Evolutionary conservation across 1,139 yeast genomes (phyloP), one percentile per base, ranked within the genome.

Genomic region (Groenewaldozyma sp.): DNA sequence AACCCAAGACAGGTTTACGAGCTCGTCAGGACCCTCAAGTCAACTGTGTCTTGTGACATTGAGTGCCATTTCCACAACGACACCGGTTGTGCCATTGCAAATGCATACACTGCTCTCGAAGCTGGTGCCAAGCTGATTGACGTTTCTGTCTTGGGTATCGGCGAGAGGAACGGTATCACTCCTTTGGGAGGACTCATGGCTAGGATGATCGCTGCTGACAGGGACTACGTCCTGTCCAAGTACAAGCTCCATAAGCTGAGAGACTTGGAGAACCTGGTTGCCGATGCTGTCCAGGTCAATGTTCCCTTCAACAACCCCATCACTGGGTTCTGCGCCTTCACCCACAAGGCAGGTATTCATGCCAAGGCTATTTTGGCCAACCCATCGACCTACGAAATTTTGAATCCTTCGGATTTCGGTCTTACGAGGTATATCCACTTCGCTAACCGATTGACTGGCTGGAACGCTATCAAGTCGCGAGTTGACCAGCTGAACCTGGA

Each of bases 51-150:
- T 29, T 91, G 98, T 71, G 97, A 91, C 62, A 88, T 91, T 56
- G 98, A 91, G 68, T 86, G 96, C 64, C 98, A 91, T 67, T 91
- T 91, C 86, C 98, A 91, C 70, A 86, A 91, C 63, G 98, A 91
- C 64, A 91, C 98, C 34, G 98, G 98, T 45, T 88, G 97, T 71
- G 97, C 98, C 52, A 84, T 91, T 68, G 96, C 97, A 47, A 91
- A 91, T 62, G 95, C 98, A 36, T 91, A 91, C 73, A 84, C 96
- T 47, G 97, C 97, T 14, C 74, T 91, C 56, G 98, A 91, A 68
- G 98, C 93, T 40, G 98, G 98, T 59, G 98, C 98, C 50, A 80
- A 78, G 60, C 75, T 88, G 59, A 86, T 91, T 55, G 98, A 91
- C 67, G 95, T 86, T 34, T 82, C 95, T 14, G 97, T 91, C 6